These are phyloP conservation scores for Leucosporidium creatinivorum DNA, from an alignment of 768 basidiomycete genomes.

Conservation along the genomic window DNA sequence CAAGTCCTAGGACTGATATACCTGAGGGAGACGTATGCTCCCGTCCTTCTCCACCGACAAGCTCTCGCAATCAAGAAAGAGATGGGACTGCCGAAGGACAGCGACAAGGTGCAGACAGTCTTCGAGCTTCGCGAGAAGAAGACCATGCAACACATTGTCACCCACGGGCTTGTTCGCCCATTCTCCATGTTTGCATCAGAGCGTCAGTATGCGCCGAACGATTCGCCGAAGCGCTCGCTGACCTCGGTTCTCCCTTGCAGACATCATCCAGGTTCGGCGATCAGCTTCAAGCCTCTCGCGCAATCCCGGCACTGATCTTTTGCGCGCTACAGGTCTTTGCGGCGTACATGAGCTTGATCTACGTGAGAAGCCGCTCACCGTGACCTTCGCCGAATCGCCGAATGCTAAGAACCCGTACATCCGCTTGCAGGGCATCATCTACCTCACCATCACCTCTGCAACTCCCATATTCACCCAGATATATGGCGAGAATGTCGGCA, in stretches of 20 bases:
- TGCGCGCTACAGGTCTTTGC: background rate
- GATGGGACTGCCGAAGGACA: conserved; percentile 26
- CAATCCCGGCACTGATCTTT: no score
- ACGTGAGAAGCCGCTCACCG: conserved; percentile 48
- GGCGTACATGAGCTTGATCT: conserved; percentile 53
- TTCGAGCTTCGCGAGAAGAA: conserved; percentile 37
- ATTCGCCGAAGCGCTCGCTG: conserved; percentile 40
- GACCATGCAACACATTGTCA: conserved; percentile 44
- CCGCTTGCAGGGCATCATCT: conserved; percentile 13
- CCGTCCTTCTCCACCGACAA: conserved; percentile 39
- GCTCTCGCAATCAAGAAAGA: conserved; percentile 38
- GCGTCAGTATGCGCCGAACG: conserved; percentile 1
- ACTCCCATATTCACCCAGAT: conserved; percentile 30
- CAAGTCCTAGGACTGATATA: conserved; percentile 35
- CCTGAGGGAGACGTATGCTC: conserved; percentile 43
- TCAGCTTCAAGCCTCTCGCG: background rate
- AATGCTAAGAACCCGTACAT: no score
- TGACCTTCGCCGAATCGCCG: no score
- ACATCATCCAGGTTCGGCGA: background rate
- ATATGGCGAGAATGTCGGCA: conserved; percentile 55
- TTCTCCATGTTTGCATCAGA: conserved; percentile 51
- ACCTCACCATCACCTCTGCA: conserved; percentile 34
- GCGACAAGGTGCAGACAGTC: conserved; percentile 32
- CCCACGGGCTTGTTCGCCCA: conserved; percentile 57
- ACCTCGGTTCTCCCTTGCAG: conserved; percentile 37